Evolutionary conservation across 148 eudicot species (phyloP), one percentile per base, ranked within the genome.

Genomic region (Dysphania ambrosioides): DNA sequence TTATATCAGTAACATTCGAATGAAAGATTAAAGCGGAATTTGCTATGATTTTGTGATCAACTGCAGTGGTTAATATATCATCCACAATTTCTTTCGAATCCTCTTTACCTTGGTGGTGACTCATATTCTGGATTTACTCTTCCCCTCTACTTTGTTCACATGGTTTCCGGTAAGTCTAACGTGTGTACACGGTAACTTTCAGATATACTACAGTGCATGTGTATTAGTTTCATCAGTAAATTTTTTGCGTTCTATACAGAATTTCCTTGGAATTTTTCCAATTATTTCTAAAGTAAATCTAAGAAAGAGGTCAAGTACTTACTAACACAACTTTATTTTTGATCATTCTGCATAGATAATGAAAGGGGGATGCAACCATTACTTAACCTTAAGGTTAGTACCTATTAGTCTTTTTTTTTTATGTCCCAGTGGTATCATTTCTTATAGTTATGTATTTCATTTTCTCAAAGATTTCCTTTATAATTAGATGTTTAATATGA

Each of bases 81-180:
- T 77, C 81, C 87, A 15, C 76, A 85, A 42, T 88, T 87, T 53
- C 27, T 64, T 34, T 75, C 84, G 29, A 87, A 88, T 66, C 84
- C 85, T 15, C 71, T 90, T 16, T 90, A 86, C 61, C 55, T 90
- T n/a, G 91, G 86, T 21, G 91, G 95, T 53, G 95, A 88, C 68
- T 90, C 95, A 0, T 90, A 88, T 63, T 75, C 81, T 2, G 95
- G 92, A 55, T 38, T 82, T 23, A 80, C 87, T 29, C 87, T 90
- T 72, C 95, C 92, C 5, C 29, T 76, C 2, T 76, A 79, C 58
- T 75, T 81, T 66, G 49, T 72, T 11, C 75, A 74, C 38, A 76
- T 84, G 87, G 59, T 71, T 15, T 24, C 66, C 1, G 87, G 87
- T 84, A 79, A 71, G 42, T 27, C 23, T 36, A 61, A 32, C 6